Evolutionary conservation across 106 monocot genomes (phyloP), one percentile per base, ranked within the genome.

Genomic region (Cymbidium sinense): DNA sequence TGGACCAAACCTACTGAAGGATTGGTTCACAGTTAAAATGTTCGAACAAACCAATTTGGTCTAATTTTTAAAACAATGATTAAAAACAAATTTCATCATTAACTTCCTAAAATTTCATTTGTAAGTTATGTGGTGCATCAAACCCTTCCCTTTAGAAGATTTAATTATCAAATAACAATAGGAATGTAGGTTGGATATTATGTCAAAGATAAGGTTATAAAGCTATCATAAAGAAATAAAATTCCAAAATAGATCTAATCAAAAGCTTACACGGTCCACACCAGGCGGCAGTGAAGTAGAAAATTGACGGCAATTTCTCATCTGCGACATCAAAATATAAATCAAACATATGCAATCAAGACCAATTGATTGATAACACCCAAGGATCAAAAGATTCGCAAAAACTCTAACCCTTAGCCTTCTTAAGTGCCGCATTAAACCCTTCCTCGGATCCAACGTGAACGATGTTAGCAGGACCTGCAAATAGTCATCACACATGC

Each of bases 241-340:
- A 71, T 36, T 34, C 20, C 71, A n/a, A 70, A 70, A 19, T 35
- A 27, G 33, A 70, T 25, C 8, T 5, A 43, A 74, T 29, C 44
- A 75, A 76, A 52, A 52, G 43, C 76, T 81, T 81, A 81, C 81
- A 81, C 27, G 76, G 81, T 76, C 76, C 76, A 70, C 76, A 77
- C 81, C 81, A 81, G 1, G 50, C 70, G 2, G 81, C 81, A 0
- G 76, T 81, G 52, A 76, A 81, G 76, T 81, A 81, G 81, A 81
- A 81, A 70, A 81, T 77, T 5, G 76, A 64, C 7, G 81, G 76
- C 70, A 55, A 18, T 70, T 81, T 77, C 54, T 77, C 76, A 70
- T 81, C 81, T 81, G 81, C 81, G 54, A 77, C 41, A 74, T 47
- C 44, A 74, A 44, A 74, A 74, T 27, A 43, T 17, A 12, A 8